phyloP scores from a whole-genome alignment of 306 rosid genomes.

The Inga leiocalycina region DNA sequence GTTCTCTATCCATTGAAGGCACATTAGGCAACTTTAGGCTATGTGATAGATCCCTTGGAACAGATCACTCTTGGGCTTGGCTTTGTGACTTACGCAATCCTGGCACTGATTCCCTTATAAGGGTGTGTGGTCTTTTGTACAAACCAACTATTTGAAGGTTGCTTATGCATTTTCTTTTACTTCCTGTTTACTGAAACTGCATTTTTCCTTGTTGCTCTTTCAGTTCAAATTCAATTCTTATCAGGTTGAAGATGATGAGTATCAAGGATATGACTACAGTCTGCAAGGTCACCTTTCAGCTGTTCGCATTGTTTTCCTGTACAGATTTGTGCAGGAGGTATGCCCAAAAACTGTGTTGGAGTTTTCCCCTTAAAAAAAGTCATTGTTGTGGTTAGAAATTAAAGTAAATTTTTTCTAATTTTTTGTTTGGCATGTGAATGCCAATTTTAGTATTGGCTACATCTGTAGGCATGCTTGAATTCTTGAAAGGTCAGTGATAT shows the following conservation, averaged over 20 bases:
- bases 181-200: slow-evolving; percentile 5
- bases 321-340: slow-evolving; percentile 99
- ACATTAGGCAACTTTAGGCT: slow-evolving; percentile 91
- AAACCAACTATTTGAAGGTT: slow-evolving; percentile 29
- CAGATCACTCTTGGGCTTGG: slow-evolving; percentile 88
- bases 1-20: slow-evolving; percentile 91
- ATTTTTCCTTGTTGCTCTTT: slow-evolving; percentile 33
- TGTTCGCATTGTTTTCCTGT: slow-evolving; percentile 92
- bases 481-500: background rate
- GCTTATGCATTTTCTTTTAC: slow-evolving; percentile 19
- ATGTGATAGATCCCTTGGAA: slow-evolving; percentile 77
- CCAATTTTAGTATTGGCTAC: background rate
- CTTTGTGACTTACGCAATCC: slow-evolving; percentile 96
- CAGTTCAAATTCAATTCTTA: slow-evolving; percentile 93
- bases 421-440: slow-evolving; percentile 19
- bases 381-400: slow-evolving; percentile 15
- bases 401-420: background rate
- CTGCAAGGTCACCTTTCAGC: slow-evolving; percentile 93
- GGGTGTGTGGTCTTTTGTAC: slow-evolving; percentile 47
- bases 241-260: slow-evolving; percentile 87
- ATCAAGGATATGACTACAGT: slow-evolving; percentile 88
- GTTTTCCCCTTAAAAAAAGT: background rate
- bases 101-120: slow-evolving; percentile 92
- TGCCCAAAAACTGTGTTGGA: slow-evolving; percentile 19
- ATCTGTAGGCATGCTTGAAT: background rate